Base-by-base conservation (phyloP, 2,329 filamentous ascomycete genomes). In the Plenodomus biglobosus region DNA sequence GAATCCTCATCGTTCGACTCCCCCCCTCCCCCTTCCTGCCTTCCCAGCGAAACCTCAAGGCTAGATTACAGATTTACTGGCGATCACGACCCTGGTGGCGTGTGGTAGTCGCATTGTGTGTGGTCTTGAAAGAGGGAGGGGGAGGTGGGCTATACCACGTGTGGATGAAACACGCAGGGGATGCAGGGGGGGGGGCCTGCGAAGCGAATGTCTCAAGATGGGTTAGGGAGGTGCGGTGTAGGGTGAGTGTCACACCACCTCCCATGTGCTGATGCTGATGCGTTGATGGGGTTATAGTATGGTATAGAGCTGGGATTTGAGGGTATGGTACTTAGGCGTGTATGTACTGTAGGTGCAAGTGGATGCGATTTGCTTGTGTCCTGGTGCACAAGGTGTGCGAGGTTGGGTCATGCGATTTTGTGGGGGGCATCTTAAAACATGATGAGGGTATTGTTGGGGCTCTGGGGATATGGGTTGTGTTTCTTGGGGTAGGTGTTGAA, bases 151-250 rank as follows among this genome's bases (percentile, higher is more conserved):
- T 10, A 32, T 24, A 32, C 27, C 45, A 47, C 44, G 47, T 44
- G 44, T 44, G 52, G 42, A 40, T 62, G 61, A 64, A 59, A 62
- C 61, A 36, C 38, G 34, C 16, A 47, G 42, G 52, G 44, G 37
- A 13, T 38, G 18, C n/a, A 30, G 27, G 38, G 40, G 44, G 38
- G 21, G 37, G 36, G 30, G 21, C 18, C n/a, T 21, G 40, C 27
- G 27, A 15, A 32, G 13, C 27, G 27, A 32, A 19, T 39, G 55
- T 58, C 49, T 56, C 54, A 59, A 32, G 36, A 44, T 43, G 15
- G 20, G 16, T 16, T 30, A 16, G 11, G 38, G 24, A 17, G 24
- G 24, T 40, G 39, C 10, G 35, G 20, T 17, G 40, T 57, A 47
- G 44, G 46, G 35, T 42, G 56, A 56, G 48, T 37, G 55, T 58